Evolutionary conservation across 768 basidiomycete genomes (phyloP).

Genomic region (Hydnomerulius pinastri): DNA sequence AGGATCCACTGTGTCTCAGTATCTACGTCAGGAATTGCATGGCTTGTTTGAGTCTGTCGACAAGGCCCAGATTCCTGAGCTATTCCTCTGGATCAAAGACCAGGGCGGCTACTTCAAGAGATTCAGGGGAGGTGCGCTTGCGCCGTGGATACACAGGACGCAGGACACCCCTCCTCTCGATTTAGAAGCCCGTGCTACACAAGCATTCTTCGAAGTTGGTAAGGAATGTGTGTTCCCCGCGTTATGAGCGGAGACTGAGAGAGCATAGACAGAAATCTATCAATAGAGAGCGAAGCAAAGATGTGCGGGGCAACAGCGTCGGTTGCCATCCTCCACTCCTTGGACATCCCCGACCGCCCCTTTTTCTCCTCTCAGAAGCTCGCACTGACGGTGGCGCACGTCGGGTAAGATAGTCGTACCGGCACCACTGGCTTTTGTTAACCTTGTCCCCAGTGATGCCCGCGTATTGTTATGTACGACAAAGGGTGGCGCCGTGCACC

Average conservation of each 20-base stretch:
- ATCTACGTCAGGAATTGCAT: conserved; percentile 82
- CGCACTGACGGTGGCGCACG: conserved; percentile 87
- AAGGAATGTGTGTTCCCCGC: conserved; percentile 2
- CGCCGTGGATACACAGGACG: conserved; percentile 56
- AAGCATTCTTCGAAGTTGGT: conserved; percentile 84
- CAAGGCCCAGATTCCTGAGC: conserved; percentile 69
- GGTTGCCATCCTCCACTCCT: conserved; percentile 85
- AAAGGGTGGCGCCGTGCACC: conserved; percentile 67
- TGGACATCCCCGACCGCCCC: conserved; percentile 77
- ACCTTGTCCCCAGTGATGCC: conserved; percentile 65
- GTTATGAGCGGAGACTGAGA: conserved; percentile 5
- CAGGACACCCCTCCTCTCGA: conserved; percentile 49
- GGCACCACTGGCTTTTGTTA: conserved; percentile 4
- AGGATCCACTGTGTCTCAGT: conserved; percentile 87
- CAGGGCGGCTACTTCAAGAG: conserved; percentile 90
- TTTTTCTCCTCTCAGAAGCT: conserved; percentile 81
- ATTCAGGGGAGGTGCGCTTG: conserved; percentile 77
- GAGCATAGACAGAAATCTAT: conserved; percentile 66
- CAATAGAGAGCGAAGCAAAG: conserved; percentile 67
- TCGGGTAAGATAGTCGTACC: conserved; percentile 59
- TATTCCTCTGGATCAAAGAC: conserved; percentile 75
- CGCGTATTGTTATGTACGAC: conserved; percentile 81
- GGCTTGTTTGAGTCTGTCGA: conserved; percentile 79
- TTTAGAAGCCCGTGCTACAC: conserved; percentile 82
- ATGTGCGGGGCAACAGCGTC: conserved; percentile 90